Evolutionary conservation across 495 filamentous ascomycete species (phyloP).

Genomic region (Bacidia rubella): DNA sequence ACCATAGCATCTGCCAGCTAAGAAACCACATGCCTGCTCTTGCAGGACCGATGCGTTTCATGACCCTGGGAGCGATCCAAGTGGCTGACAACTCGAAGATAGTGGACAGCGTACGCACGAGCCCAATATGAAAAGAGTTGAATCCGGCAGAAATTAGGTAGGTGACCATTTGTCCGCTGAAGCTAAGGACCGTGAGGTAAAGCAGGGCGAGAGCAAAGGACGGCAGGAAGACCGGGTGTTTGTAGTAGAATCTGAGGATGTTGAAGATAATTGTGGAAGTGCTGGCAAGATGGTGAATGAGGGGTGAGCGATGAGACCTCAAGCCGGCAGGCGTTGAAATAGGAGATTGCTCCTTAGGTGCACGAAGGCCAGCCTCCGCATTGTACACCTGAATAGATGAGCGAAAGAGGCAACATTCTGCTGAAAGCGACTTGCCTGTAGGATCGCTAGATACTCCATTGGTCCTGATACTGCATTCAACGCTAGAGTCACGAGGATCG

Average conservation of each 20-base stretch:
- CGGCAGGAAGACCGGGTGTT: conserved; percentile 10
- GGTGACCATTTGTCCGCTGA: conserved; percentile 15
- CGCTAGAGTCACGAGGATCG: conserved; percentile 33
- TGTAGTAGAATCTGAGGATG: conserved; percentile 8
- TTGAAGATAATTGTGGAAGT: too few relatives aligned
- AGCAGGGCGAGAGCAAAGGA: conserved; percentile 14
- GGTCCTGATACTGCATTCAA: conserved; percentile 33
- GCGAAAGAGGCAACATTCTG: too few relatives aligned
- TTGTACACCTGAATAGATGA: too few relatives aligned
- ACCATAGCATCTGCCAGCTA: conserved; percentile 44
- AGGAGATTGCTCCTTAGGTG: too few relatives aligned
- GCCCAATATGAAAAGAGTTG: conserved; percentile 4
- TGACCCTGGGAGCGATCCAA: conserved; percentile 24
- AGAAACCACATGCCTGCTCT: conserved; percentile 50
- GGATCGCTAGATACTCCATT: conserved; percentile 47
- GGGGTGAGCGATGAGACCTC: too few relatives aligned
- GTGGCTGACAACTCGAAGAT: conserved; percentile 14
- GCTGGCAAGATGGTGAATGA: too few relatives aligned
- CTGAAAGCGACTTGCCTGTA: conserved; percentile 22
- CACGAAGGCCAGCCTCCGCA: too few relatives aligned
- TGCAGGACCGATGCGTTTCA: conserved; percentile 40
- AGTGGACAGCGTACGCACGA: conserved; percentile 4
- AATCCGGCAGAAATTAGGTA: conserved; percentile 13
- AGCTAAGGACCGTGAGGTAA: conserved; percentile 17
- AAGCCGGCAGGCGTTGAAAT: too few relatives aligned